Conservation (phyloP, 1,284 basidiomycete genomes). For the Cronartium ribicola region DNA sequence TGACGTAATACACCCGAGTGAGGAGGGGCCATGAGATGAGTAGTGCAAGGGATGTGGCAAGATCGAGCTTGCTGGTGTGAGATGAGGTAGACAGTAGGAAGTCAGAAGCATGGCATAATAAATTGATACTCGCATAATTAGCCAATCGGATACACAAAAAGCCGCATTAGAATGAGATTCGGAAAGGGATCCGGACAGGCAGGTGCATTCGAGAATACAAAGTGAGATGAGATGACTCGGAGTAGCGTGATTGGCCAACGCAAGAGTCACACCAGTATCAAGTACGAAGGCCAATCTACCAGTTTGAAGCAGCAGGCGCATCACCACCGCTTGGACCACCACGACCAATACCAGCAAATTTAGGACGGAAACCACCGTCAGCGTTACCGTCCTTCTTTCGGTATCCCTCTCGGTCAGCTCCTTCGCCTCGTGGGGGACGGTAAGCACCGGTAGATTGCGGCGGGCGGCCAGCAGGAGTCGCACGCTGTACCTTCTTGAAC, state of each 20-base stretch:
- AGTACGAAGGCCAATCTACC: constrained; percentile 2
- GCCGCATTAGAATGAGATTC: neutral
- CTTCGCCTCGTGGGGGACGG: constrained; percentile 70
- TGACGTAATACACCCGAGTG: too few species aligned
- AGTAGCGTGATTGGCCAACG: neutral
- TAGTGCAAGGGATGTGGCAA: too few species aligned
- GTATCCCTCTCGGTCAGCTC: constrained; percentile 74
- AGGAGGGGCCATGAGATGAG: too few species aligned
- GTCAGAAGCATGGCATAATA: too few species aligned
- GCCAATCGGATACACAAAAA: too few species aligned
- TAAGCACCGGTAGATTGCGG: constrained; percentile 63
- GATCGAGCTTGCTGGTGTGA: too few species aligned
- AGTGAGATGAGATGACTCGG: neutral
- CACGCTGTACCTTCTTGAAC: constrained; percentile 67
- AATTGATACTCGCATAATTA: too few species aligned
- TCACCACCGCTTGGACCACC: constrained; percentile 23
- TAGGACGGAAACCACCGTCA: constrained; percentile 41
- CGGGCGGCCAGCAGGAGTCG: constrained; percentile 61
- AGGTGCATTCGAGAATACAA: neutral
- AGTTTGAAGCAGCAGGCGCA: constrained; percentile 11
- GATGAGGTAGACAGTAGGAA: too few species aligned
- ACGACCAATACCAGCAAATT: constrained; percentile 36
- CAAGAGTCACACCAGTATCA: neutral
- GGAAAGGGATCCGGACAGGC: neutral
- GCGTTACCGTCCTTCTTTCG: constrained; percentile 58